Evolutionary conservation across 2,329 filamentous ascomycete genomes (phyloP).

Genomic region (Fusarium sarcochroum): DNA sequence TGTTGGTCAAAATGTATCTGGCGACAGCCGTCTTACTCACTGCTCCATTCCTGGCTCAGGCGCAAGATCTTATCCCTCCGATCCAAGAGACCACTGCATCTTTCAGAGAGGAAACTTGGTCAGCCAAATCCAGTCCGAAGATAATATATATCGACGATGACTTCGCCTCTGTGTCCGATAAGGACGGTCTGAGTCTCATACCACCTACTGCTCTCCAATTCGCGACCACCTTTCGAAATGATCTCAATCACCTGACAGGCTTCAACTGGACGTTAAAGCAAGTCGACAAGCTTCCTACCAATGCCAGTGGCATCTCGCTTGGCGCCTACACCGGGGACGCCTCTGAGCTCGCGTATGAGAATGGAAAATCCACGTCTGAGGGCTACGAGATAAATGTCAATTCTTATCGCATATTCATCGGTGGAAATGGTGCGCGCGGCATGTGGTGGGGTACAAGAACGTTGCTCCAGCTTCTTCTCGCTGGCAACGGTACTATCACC

Average conservation of each 20-base stretch:
- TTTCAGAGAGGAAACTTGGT: constrained; percentile 9
- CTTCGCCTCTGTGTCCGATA: not conserved
- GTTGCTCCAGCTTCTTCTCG: constrained; percentile 18
- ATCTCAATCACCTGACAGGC: constrained; percentile 9
- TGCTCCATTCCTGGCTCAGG: not conserved
- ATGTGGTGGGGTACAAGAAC: constrained; percentile 35
- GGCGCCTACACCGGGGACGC: constrained; percentile 12
- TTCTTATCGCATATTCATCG: constrained; percentile 15
- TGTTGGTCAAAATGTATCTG: not conserved
- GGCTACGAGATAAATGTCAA: constrained; percentile 23
- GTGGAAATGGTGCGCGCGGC: constrained; percentile 22
- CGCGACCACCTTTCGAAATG: constrained; percentile 14
- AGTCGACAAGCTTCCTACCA: rapidly evolving
- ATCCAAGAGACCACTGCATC: constrained; percentile 3
- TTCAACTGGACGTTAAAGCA: constrained; percentile 24
- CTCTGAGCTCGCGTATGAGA: constrained; percentile 11
- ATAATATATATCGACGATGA: constrained; percentile 6
- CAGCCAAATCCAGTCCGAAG: not conserved
- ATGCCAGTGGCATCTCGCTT: not conserved
- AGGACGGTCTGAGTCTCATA: constrained; percentile 4
- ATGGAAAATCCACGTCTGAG: constrained; percentile 11
- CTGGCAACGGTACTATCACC: not conserved
- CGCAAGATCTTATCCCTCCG: constrained; percentile 18
- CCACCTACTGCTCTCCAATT: constrained; percentile 21
- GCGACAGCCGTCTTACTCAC: not conserved